Conservation (phyloP, 1,139 yeast genomes). For the Sugiyamaella novakii region DNA sequence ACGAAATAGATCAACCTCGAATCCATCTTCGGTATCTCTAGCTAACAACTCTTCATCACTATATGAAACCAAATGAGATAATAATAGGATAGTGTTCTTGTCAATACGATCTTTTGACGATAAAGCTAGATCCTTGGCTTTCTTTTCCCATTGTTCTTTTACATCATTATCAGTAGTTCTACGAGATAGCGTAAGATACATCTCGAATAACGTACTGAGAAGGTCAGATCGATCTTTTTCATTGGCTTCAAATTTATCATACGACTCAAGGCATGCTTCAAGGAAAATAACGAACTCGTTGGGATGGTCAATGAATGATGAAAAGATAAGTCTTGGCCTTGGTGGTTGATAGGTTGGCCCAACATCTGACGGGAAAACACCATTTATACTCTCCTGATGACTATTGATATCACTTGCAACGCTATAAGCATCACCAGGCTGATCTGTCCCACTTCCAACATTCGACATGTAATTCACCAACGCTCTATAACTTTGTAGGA, state of each 20-base stretch:
- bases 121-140: slow-evolving; percentile 59
- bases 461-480: slow-evolving; percentile 65
- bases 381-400: background rate
- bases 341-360: slow-evolving; percentile 88
- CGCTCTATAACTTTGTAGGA: slow-evolving; percentile 69
- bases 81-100: slow-evolving; percentile 59
- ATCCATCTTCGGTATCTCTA: slow-evolving; percentile 47
- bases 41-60: slow-evolving; percentile 33
- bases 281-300: slow-evolving; percentile 89
- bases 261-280: slow-evolving; percentile 85
- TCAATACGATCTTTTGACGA: slow-evolving; percentile 53
- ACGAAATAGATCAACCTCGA: slow-evolving; percentile 66
- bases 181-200: slow-evolving; percentile 68
- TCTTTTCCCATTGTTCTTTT: slow-evolving; percentile 58
- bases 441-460: slow-evolving; percentile 6
- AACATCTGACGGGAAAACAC: background rate
- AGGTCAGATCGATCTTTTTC: slow-evolving; percentile 70
- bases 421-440: slow-evolving; percentile 12
- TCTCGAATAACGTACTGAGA: slow-evolving; percentile 75
- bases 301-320: slow-evolving; percentile 81
- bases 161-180: slow-evolving; percentile 44
- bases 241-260: slow-evolving; percentile 74
- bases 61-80: slow-evolving; percentile 56
- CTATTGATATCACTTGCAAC: slow-evolving; percentile 11
- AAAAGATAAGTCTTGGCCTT: slow-evolving; percentile 80